Conservation (phyloP, 495 filamentous ascomycete species). For the Amniculicola lignicola region DNA sequence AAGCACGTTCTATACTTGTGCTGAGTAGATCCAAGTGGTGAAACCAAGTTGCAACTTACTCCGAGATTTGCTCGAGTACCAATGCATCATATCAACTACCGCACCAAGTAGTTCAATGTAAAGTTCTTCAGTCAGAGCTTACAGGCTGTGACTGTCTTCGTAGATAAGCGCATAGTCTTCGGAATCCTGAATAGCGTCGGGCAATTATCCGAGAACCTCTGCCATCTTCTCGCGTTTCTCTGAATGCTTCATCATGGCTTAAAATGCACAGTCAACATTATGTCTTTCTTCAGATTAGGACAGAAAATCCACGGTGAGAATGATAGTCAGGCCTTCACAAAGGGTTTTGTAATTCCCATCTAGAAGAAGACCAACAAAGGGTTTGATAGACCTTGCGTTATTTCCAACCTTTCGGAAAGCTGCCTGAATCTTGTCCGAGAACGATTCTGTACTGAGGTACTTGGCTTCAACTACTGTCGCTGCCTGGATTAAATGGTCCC, state of each 20-base stretch:
- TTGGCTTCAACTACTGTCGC: neutral
- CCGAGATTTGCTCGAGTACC: neutral
- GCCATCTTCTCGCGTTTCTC: conserved; percentile 8
- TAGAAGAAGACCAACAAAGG: conserved; percentile 9
- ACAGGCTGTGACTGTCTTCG: neutral
- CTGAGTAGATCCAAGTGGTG: neutral
- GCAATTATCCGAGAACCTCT: conserved; percentile 5
- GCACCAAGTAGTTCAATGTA: neutral
- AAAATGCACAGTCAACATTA: neutral
- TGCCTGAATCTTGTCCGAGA: conserved; percentile 6
- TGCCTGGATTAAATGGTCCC: conserved; percentile 6
- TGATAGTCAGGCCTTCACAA: conserved; percentile 12
- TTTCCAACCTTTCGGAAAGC: conserved; percentile 11
- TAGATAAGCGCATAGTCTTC: conserved; percentile 2
- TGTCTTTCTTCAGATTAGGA: neutral
- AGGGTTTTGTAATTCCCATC: conserved; percentile 19
- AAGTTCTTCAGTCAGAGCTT: neutral
- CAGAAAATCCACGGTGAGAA: conserved; percentile 1
- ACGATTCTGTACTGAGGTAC: neutral
- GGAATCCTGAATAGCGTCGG: neutral
- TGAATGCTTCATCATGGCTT: conserved; percentile 4
- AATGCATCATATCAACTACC: neutral
- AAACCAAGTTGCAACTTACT: neutral
- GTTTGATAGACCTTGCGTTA: conserved; percentile 10
- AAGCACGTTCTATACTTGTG: neutral